Percentiles rank a stretch among this genome's conserved stretches.
Evolutionary conservation across 208 protist genomes (phyloP).

Genomic region (Tetramitus jugosus): DNA sequence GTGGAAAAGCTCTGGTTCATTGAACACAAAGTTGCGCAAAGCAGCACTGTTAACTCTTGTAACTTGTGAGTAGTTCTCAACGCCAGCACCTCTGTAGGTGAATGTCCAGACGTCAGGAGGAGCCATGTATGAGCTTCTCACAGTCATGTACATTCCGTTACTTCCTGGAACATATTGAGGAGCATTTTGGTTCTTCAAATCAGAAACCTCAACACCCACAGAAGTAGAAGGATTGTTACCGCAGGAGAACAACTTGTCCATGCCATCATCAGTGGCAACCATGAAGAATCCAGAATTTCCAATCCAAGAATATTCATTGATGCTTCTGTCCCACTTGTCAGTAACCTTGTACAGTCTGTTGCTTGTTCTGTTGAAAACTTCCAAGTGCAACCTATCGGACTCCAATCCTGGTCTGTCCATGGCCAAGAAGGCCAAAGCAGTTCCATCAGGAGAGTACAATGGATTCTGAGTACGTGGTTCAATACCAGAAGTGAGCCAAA

Average conservation of each 20-base stretch:
- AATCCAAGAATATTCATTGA: constrained; percentile 16
- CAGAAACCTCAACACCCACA: too few species aligned
- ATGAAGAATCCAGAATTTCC: not conserved
- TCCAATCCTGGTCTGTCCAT: constrained; percentile 31
- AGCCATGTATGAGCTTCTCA: not conserved
- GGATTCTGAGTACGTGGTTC: constrained; percentile 29
- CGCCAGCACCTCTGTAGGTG: too few species aligned
- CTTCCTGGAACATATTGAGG: not conserved
- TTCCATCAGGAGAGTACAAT: constrained; percentile 25
- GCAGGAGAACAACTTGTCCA: not conserved
- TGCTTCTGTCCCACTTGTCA: constrained; percentile 20
- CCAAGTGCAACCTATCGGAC: constrained; percentile 25
- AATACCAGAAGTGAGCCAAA: not conserved
- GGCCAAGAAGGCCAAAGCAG: constrained; percentile 1
- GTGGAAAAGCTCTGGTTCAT: constrained; percentile 9
- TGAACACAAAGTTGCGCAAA: not conserved
- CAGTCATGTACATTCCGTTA: not conserved
- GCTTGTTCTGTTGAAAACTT: constrained; percentile 24
- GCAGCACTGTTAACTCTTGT: constrained; percentile 17
- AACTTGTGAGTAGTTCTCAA: not conserved
- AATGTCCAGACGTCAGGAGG: too few species aligned
- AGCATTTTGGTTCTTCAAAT: constrained; percentile 11
- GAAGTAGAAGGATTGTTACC: too few species aligned
- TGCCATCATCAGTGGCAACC: not conserved
- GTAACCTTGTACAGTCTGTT: not conserved